These are phyloP conservation scores for Coniella vitis DNA, from an alignment of 2,329 filamentous ascomycete species.

Conservation along the genomic window DNA sequence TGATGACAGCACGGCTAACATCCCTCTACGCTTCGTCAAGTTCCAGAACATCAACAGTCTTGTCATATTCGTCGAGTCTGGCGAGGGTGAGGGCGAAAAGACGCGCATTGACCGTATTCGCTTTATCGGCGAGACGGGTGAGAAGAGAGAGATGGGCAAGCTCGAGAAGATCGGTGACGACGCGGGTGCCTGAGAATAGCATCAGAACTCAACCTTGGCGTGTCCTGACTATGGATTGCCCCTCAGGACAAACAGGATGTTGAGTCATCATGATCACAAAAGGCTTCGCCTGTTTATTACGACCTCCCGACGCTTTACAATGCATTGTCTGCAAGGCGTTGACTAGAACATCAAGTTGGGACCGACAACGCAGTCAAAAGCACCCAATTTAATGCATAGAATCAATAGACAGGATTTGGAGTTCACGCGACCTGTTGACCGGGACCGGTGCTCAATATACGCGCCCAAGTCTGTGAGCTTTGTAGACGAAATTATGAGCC, in stretches of 20 bases:
- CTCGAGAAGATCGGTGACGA: constrained; percentile 89
- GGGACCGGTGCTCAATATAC: too few species aligned
- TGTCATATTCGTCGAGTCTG: constrained; percentile 82
- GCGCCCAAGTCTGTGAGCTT: too few species aligned
- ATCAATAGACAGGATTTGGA: neutral
- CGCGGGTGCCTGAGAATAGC: constrained; percentile 40
- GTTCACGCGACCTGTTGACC: too few species aligned
- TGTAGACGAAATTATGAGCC: too few species aligned
- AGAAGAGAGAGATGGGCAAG: constrained; percentile 90
- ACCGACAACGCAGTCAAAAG: neutral
- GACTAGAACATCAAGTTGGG: too few species aligned
- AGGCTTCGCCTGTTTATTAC: neutral
- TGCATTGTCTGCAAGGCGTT: too few species aligned
- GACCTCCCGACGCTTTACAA: neutral
- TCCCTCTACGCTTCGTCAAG: constrained; percentile 83
- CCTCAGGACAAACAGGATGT: too few species aligned
- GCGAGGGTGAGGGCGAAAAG: constrained; percentile 76
- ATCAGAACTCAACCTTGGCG: neutral
- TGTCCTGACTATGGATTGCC: too few species aligned
- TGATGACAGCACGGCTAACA: constrained; percentile 62
- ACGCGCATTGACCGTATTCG: constrained; percentile 73
- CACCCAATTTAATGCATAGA: neutral
- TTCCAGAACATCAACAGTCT: constrained; percentile 90
- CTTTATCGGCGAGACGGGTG: constrained; percentile 80
- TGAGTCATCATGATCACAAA: too few species aligned